Evolutionary conservation across 2,329 filamentous ascomycete species (phyloP).

Genomic region (Xylariaceae sp.): DNA sequence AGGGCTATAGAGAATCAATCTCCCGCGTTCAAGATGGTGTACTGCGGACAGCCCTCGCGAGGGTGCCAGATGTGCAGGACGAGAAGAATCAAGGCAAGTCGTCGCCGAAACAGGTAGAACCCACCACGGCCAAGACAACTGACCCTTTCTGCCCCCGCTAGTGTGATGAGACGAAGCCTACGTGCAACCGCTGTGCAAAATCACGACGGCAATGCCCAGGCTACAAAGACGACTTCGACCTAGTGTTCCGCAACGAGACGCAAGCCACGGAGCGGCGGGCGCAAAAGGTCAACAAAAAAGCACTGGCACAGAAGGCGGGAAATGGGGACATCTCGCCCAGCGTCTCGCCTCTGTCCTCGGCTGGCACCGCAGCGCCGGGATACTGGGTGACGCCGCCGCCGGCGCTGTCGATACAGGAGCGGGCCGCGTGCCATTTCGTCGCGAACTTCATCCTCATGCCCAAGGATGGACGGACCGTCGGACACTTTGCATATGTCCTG

Average conservation of each 20-base stretch:
- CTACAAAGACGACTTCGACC: conserved; percentile 67
- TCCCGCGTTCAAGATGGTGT: conserved; percentile 49
- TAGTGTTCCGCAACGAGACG: conserved; percentile 70
- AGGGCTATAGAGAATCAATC: not conserved
- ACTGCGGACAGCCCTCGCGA: conserved; percentile 61
- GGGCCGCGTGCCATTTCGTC: conserved; percentile 57
- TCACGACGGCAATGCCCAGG: conserved; percentile 61
- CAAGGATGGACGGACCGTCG: conserved; percentile 45
- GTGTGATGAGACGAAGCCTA: conserved; percentile 65
- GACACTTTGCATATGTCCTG: conserved; percentile 57
- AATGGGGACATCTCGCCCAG: conserved; percentile 25
- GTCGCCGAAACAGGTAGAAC: not conserved
- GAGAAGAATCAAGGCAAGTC: conserved; percentile 65
- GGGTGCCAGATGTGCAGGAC: conserved; percentile 73
- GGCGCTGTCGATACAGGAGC: conserved; percentile 48
- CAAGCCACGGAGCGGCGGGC: conserved; percentile 62
- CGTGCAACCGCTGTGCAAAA: conserved; percentile 61
- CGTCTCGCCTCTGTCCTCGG: conserved; percentile 28
- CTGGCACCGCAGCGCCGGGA: conserved; percentile 21
- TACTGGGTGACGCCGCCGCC: conserved; percentile 36
- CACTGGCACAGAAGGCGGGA: conserved; percentile 36
- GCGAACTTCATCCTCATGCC: conserved; percentile 58
- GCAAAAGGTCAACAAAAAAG: conserved; percentile 51
- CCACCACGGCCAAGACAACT: conserved; percentile 5
- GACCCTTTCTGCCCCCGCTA: conserved; percentile 32